Evolutionary conservation across 768 basidiomycete genomes (phyloP), one percentile per base, ranked within the genome.

Genomic region (Sporobolomyces pararoseus): DNA sequence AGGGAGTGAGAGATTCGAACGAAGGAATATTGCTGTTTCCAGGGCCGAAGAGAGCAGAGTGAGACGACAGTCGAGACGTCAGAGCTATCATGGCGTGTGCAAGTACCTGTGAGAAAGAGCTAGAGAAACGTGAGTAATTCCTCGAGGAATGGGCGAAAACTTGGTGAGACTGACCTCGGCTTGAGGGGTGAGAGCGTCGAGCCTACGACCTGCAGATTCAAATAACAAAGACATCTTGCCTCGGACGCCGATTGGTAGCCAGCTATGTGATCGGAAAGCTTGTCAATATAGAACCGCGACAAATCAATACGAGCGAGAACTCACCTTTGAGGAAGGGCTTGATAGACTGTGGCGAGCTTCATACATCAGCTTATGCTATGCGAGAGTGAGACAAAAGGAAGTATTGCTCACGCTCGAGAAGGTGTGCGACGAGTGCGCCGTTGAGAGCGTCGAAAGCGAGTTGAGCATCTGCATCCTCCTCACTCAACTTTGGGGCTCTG

Each of bases 31-130:
- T 31, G 23, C 27, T 25, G 19, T 19, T 2, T 39, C 61, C 65
- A 13, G 63, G 39, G 17, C 49, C 27, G 60, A 74, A 60, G n/a
- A 74, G 44, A 1, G 62, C 58, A 1, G 73, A 57, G 32, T 74
- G 69, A 2, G 69, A 71, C 6, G 73, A 71, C 21, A 74, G 57
- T 10, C 69, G 69, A 19, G 63, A 68, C 3, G 73, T 63, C 21
- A 74, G 69, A 23, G 73, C 73, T 54, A 74, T 74, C 34, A 70
- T 68, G 1, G 66, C 58, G 44, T 65, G 51, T 0, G 73, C 70
- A 52, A 74, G 70, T n/a, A 70, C 68, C 72, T 73, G 46, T n/a
- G 3, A n/a, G 4, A 42, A 17, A 9, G 39, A 17, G 14, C 2
- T 2, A 17, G 1, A 2, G 7, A 23, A 23, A 9, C 25, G 58